Percentiles rank a stretch among this genome's conserved stretches.
Conservation (phyloP, 495 filamentous ascomycete genomes). For the Talaromyces proteolyticus region DNA sequence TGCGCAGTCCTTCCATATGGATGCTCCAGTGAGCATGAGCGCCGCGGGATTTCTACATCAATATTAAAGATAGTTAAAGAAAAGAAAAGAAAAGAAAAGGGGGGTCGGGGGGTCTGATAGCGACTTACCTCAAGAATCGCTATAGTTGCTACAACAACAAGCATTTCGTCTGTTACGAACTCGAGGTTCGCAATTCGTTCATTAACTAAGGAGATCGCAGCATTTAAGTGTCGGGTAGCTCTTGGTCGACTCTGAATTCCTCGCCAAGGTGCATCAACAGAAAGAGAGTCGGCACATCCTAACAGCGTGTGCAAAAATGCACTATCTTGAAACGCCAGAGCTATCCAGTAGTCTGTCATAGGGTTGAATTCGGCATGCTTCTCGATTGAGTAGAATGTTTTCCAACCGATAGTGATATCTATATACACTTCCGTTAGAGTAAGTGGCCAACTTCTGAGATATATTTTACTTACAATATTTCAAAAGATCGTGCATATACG, state of each 20-base stretch:
- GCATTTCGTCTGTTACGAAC: background rate
- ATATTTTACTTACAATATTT: background rate
- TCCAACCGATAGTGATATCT: conserved; percentile 4
- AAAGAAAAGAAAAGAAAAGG: background rate
- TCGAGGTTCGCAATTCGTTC: background rate
- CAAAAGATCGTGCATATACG: conserved; percentile 5
- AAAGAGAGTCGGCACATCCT: conserved; percentile 3
- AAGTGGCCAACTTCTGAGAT: background rate
- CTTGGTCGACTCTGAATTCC: background rate
- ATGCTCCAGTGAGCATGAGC: conserved; percentile 1
- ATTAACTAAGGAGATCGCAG: background rate
- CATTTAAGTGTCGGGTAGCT: background rate
- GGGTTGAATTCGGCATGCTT: background rate
- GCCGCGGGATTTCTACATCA: background rate
- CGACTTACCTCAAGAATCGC: conserved; percentile 1
- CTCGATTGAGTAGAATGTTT: conserved; percentile 1
- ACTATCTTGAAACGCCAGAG: background rate
- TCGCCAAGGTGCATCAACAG: background rate
- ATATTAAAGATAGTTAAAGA: background rate
- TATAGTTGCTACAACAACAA: background rate
- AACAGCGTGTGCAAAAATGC: background rate
- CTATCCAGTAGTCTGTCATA: conserved; percentile 4
- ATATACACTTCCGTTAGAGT: background rate
- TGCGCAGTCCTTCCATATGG: conserved; percentile 27
- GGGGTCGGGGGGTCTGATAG: no score